A percentile compares a stretch with the other conserved stretches of the same genome.
These are phyloP conservation scores for Sclerotinia borealis DNA, from an alignment of 2,329 filamentous ascomycete genomes.

Conservation along the genomic window DNA sequence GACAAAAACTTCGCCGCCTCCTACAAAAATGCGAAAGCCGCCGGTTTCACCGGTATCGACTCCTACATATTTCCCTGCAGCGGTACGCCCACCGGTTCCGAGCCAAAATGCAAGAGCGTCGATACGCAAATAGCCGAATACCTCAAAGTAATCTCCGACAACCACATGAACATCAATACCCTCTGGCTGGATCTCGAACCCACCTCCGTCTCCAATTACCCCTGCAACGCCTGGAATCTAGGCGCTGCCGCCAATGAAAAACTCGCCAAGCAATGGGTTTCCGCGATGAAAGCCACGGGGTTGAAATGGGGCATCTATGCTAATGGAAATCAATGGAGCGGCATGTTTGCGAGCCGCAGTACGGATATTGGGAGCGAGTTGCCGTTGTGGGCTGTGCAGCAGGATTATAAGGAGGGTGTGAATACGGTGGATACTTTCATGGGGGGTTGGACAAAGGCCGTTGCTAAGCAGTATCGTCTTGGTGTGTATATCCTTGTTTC, in stretches of 20 bases:
- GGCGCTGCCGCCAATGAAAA: slow-evolving; percentile 19
- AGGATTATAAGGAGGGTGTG: slow-evolving; percentile 19
- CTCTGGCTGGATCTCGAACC: slow-evolving; percentile 28
- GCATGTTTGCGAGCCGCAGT: slow-evolving; percentile 21
- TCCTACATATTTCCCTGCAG: slow-evolving; percentile 28
- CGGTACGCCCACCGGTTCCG: slow-evolving; percentile 19
- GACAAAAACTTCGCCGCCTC: slow-evolving; percentile 18
- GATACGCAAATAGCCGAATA: slow-evolving; percentile 22
- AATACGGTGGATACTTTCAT: slow-evolving; percentile 24
- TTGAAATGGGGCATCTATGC: slow-evolving; percentile 27
- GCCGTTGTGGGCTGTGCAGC: slow-evolving; percentile 27
- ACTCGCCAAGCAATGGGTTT: slow-evolving; percentile 24
- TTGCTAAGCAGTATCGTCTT: slow-evolving; percentile 25
- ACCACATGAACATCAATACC: slow-evolving; percentile 17
- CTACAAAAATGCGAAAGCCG: slow-evolving; percentile 22
- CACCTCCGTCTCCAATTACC: slow-evolving; percentile 5
- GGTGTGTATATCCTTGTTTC: slow-evolving; percentile 15
- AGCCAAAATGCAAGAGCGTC: slow-evolving; percentile 22
- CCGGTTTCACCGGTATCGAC: slow-evolving; percentile 21
- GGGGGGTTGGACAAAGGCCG: slow-evolving; percentile 25
- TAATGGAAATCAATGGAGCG: slow-evolving; percentile 27
- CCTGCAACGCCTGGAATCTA: slow-evolving; percentile 25
- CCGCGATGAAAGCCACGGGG: slow-evolving; percentile 17
- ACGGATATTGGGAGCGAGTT: slow-evolving; percentile 25
- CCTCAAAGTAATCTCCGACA: slow-evolving; percentile 17